Conservation (phyloP, 192 early-diverging fungal species). For the Chytriomyces sp. region DNA sequence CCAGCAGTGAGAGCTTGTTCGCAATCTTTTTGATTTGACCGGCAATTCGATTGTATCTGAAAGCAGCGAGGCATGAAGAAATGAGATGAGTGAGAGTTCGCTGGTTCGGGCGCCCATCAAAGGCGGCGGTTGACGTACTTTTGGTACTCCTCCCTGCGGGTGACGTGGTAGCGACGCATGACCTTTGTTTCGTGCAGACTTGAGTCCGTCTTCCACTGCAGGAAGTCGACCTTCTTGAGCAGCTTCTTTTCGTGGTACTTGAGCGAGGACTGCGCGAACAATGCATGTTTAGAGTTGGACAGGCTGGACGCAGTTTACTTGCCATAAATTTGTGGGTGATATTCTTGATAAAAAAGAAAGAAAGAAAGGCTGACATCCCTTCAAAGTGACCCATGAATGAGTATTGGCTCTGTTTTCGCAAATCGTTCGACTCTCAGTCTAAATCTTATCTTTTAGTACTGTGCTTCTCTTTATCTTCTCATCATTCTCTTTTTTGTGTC, state of each 20-base stretch:
- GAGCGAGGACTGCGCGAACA: constrained; percentile 42
- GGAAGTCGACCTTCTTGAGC: constrained; percentile 93
- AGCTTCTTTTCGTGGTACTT: constrained; percentile 96
- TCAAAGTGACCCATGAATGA: too few relatives aligned
- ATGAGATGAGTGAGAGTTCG: neutral
- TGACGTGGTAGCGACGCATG: constrained; percentile 86
- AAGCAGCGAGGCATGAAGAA: neutral
- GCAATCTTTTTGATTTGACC: constrained; percentile 83
- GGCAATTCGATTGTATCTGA: constrained; percentile 78
- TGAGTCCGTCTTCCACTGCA: constrained; percentile 89
- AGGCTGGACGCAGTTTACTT: neutral
- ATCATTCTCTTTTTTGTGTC: neutral
- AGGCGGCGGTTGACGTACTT: constrained; percentile 56
- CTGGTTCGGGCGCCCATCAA: neutral
- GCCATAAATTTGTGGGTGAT: neutral
- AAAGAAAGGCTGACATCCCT: too few relatives aligned
- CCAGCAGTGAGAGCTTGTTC: constrained; percentile 81
- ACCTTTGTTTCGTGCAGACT: constrained; percentile 83
- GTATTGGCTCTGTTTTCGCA: too few relatives aligned
- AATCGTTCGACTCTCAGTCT: too few relatives aligned
- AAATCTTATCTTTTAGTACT: too few relatives aligned
- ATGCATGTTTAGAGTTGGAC: constrained; percentile 37
- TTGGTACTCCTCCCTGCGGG: constrained; percentile 86
- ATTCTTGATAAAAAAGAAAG: too few relatives aligned
- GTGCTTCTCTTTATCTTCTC: too few relatives aligned